These are phyloP conservation scores for Pseudoperonospora humuli DNA, from an alignment of 352 stramenopile genomes.

Conservation along the genomic window DNA sequence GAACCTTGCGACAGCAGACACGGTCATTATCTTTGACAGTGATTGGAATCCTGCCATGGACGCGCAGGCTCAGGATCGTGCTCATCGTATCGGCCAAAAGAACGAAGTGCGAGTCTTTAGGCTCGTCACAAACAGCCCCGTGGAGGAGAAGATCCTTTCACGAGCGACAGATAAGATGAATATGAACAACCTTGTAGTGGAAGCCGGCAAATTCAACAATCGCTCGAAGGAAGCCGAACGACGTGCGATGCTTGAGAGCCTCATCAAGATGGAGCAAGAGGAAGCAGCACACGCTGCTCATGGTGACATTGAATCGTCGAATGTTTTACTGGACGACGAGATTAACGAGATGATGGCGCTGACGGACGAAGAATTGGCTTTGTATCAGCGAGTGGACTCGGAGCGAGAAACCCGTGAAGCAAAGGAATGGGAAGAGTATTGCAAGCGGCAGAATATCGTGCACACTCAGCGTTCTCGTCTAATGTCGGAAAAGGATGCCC, in stretches of 20 bases:
- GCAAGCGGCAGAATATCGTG: conserved; percentile 44
- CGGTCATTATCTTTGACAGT: conserved; percentile 99
- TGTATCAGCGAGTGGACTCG: conserved; percentile 70
- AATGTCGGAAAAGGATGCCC: conserved; percentile 59
- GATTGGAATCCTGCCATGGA: conserved; percentile 99
- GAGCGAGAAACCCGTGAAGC: conserved; percentile 57
- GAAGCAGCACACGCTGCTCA: conserved; percentile 61
- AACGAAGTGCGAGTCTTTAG: conserved; percentile 86
- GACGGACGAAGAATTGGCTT: conserved; percentile 68
- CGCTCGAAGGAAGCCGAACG: conserved; percentile 80
- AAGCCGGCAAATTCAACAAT: conserved; percentile 87
- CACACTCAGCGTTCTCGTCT: conserved; percentile 43
- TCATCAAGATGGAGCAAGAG: conserved; percentile 86
- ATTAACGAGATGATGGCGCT: conserved; percentile 89
- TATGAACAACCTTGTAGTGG: conserved; percentile 88
- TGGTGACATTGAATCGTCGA: conserved; percentile 54
- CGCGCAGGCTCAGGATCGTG: conserved; percentile 87
- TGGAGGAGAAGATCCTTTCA: conserved; percentile 86
- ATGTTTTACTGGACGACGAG: conserved; percentile 73
- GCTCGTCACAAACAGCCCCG: conserved; percentile 77
- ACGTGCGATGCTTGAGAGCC: conserved; percentile 74
- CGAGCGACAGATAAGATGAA: conserved; percentile 88
- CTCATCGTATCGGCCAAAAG: conserved; percentile 89
- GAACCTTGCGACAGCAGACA: conserved; percentile 97
- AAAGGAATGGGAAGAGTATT: conserved; percentile 60